Conservation (phyloP, 2,329 filamentous ascomycete species). For the Exophiala calicioides region DNA sequence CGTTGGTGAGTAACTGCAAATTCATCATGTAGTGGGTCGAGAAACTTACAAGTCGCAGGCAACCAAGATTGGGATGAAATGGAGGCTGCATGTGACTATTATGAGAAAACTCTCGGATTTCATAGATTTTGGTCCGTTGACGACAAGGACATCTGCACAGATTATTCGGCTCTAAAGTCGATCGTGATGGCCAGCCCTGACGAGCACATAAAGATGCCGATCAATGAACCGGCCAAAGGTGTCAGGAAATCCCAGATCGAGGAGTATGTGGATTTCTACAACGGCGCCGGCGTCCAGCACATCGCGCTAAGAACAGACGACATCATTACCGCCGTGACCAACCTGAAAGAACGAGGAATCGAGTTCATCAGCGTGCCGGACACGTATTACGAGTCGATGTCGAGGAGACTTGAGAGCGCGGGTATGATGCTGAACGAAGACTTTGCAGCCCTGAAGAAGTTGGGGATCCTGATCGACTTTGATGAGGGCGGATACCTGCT, state of each 20-base stretch:
- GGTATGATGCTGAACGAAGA: constrained; percentile 70
- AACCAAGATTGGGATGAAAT: constrained; percentile 97
- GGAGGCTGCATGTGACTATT: constrained; percentile 67
- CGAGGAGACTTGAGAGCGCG: constrained; percentile 66
- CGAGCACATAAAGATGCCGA: constrained; percentile 93
- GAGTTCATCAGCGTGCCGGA: constrained; percentile 88
- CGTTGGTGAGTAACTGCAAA: constrained; percentile 69
- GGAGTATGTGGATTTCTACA: constrained; percentile 88
- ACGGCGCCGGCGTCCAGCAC: constrained; percentile 87
- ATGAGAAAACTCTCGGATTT: constrained; percentile 86
- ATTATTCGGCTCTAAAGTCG: constrained; percentile 83
- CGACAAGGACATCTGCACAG: constrained; percentile 87
- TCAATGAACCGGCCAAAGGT: constrained; percentile 90
- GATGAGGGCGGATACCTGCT: constrained; percentile 85
- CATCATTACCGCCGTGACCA: constrained; percentile 75
- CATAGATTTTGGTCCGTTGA: constrained; percentile 98
- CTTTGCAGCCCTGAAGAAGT: constrained; percentile 70
- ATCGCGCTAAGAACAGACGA: constrained; percentile 81
- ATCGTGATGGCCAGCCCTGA: constrained; percentile 88
- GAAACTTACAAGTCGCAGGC: constrained; percentile 13
- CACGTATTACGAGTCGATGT: constrained; percentile 83
- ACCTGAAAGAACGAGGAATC: constrained; percentile 80
- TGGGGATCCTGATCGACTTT: constrained; percentile 93
- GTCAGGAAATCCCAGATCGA: constrained; percentile 94
- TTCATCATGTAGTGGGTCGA: no score